A percentile compares a stretch with the other conserved stretches of the same genome.
These are phyloP conservation scores for Pleurotus salmoneostramineus DNA, from an alignment of 768 basidiomycete genomes.

Conservation along the genomic window DNA sequence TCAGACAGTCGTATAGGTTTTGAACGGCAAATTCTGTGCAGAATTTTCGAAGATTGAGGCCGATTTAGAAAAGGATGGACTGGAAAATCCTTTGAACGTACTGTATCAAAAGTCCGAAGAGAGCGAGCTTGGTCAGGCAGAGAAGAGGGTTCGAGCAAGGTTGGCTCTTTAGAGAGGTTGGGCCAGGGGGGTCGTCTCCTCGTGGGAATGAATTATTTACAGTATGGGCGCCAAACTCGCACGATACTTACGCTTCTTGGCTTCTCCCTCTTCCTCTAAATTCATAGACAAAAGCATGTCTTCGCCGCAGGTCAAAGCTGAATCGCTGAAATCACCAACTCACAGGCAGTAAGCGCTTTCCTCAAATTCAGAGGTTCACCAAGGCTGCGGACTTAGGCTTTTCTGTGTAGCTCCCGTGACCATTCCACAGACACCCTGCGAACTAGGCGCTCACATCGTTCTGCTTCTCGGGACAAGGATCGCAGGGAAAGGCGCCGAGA, in stretches of 20 bases:
- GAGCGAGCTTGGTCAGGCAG: constrained; percentile 53
- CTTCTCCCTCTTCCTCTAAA: constrained; percentile 23
- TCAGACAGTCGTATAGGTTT: constrained; percentile 28
- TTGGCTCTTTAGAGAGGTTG: constrained; percentile 22
- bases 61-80: constrained; percentile 52
- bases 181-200: not conserved
- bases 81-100: constrained; percentile 49
- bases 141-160: constrained; percentile 52
- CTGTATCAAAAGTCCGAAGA: constrained; percentile 48
- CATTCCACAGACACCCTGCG: constrained; percentile 75
- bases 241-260: constrained; percentile 23
- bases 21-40: constrained; percentile 55
- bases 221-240: not conserved
- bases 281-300: not conserved
- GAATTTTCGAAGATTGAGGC: constrained; percentile 54
- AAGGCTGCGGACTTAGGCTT: not conserved
- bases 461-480: constrained; percentile 61
- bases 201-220: not conserved
- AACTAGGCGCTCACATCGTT: constrained; percentile 69
- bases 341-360: constrained; percentile 53
- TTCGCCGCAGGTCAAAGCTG: constrained; percentile 48
- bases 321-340: constrained; percentile 57
- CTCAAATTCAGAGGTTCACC: not conserved
- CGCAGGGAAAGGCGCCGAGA: constrained; percentile 52
- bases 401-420: constrained; percentile 53